Base-by-base conservation (phyloP, 2,329 filamentous ascomycete species). In the Pestalotiopsis sp. region DNA sequence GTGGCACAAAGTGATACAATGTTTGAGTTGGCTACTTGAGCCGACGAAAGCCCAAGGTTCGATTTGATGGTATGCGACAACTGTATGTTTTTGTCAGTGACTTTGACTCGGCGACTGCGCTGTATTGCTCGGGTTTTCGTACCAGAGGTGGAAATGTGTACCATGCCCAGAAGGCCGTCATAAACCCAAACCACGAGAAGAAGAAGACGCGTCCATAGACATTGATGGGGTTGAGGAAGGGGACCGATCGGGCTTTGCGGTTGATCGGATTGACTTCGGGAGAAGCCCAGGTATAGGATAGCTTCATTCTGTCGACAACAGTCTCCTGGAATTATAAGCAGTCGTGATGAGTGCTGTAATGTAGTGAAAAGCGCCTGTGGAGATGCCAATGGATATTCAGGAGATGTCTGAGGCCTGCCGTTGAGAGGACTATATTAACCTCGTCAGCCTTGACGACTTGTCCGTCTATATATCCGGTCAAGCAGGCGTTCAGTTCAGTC, bases 111-210 rank as follows among this genome's bases (percentile, higher is more conserved):
- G 3, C 57, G 5, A 59, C 23, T 3, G 9, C 17, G 9, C 20
- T 12, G 17, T 52, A 12, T 7, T 5, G 6, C 11, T 59, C 31
- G 31, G 31, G 7, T 39, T 49, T 49, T 80, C 87, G 82, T 85
- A 93, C 90, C 77, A 96, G 83, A 73, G 94, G 94, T 72, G 94
- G 93, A 80, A 97, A 97, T 1, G 94, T 92, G 83, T 97, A 97
- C 92, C 92, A 97, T 12, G 93, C 94, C 87, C 93, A 93, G 81
- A 97, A 97, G 7, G 90, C 91, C 68, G 93, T 87, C 83, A 93
- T 78, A 56, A 78, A 78, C 1, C 75, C 76, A 68, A 75, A 79
- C 77, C 90, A 92, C 0, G 76, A 76, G 82, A 97, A 97, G 84
- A 95, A 94, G 81, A 97, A 97, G 0, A 96, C 94, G 6, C 94